phyloP scores from a whole-genome alignment of 257 asterid species.

The Leonotis leonurus region DNA sequence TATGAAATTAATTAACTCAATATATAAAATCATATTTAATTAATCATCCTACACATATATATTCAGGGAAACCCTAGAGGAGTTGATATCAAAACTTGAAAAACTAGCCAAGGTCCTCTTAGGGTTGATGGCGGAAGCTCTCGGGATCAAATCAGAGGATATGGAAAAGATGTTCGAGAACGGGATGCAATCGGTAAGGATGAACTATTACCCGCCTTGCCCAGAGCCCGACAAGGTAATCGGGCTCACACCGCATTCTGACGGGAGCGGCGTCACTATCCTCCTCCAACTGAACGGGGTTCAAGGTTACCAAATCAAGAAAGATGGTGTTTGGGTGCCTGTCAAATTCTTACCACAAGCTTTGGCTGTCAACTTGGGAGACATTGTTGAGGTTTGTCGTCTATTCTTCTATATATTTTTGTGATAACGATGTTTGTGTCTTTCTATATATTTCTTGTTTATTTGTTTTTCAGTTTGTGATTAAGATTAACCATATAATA shows the following conservation, averaged over 20 bases:
- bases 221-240: slow-evolving; percentile 42
- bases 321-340: slow-evolving; percentile 59
- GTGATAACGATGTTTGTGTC: too few relatives aligned
- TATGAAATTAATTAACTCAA: too few relatives aligned
- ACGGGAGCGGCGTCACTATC: slow-evolving; percentile 46
- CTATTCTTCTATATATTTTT: too few relatives aligned
- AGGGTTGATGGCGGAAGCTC: slow-evolving; percentile 27
- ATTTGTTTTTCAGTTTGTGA: too few relatives aligned
- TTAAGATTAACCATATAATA: too few relatives aligned
- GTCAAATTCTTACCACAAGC: slow-evolving; percentile 42
- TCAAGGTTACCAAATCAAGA: slow-evolving; percentile 56
- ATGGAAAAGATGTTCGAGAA: slow-evolving; percentile 41
- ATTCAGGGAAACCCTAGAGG: slow-evolving; percentile 60
- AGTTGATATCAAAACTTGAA: slow-evolving; percentile 36
- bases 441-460: too few relatives aligned
- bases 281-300: slow-evolving; percentile 58
- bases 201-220: slow-evolving; percentile 66
- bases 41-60: too few relatives aligned
- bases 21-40: too few relatives aligned
- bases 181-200: slow-evolving; percentile 53
- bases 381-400: slow-evolving; percentile 31
- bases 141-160: slow-evolving; percentile 27
- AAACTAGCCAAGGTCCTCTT: slow-evolving; percentile 26
- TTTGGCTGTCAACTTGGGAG: slow-evolving; percentile 61
- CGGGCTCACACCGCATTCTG: slow-evolving; percentile 62